A percentile compares a stretch with the other conserved stretches of the same genome.
Conservation (phyloP, 768 basidiomycete species). For the Saitozyma sp. region DNA sequence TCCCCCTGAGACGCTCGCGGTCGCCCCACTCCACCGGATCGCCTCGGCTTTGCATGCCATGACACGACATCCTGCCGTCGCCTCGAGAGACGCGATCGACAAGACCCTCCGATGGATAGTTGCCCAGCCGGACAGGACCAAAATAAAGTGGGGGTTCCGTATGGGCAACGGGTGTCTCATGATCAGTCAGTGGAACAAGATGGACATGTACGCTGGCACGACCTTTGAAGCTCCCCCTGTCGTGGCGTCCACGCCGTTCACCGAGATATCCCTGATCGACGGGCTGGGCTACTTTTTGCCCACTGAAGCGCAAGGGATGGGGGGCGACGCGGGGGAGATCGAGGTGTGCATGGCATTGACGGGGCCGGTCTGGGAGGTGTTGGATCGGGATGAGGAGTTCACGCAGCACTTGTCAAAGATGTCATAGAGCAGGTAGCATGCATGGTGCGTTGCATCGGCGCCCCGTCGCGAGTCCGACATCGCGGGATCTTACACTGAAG, state of each 20-base stretch:
- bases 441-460: too few species aligned
- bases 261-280: conserved; percentile 17
- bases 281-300: conserved; percentile 24
- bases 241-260: conserved; percentile 22
- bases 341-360: conserved; percentile 19
- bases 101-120: conserved; percentile 22
- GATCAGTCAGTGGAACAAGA: conserved; percentile 29
- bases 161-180: conserved; percentile 14
- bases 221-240: conserved; percentile 13
- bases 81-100: conserved; percentile 2
- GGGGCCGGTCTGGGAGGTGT: conserved; percentile 14
- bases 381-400: conserved; percentile 7
- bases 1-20: conserved; percentile 8
- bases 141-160: conserved; percentile 10
- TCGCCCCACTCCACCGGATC: conserved; percentile 15
- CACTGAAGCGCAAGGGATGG: conserved; percentile 1
- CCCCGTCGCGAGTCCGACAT: too few species aligned
- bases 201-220: conserved; percentile 18
- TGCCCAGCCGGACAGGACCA: conserved; percentile 17
- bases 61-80: conserved; percentile 5
- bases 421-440: neutral
- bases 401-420: too few species aligned
- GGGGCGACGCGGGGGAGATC: conserved; percentile 11
- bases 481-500: too few species aligned
- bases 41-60: neutral